Evolutionary conservation across 1,139 yeast species (phyloP).

Genomic region (Debaryomyces subglobosus): DNA sequence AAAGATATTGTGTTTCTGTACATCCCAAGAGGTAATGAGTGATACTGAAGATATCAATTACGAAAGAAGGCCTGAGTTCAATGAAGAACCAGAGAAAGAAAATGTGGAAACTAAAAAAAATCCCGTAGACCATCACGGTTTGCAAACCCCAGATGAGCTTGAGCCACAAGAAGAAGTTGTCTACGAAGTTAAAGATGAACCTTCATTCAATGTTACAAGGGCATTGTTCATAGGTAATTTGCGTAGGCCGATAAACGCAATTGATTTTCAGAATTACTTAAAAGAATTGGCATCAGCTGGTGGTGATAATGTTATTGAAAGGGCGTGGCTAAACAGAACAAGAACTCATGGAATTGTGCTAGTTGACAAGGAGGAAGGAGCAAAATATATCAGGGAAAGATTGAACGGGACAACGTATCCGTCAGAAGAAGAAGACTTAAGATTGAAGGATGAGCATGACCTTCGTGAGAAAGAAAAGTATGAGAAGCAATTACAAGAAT

Average conservation of each 20-base stretch:
- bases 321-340: slow-evolving; percentile 48
- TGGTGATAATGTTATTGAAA: slow-evolving; percentile 32
- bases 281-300: slow-evolving; percentile 29
- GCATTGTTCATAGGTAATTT: slow-evolving; percentile 49
- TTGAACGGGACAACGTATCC: slow-evolving; percentile 40
- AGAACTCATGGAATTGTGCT: slow-evolving; percentile 49
- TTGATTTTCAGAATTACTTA: slow-evolving; percentile 38
- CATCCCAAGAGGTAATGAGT: slow-evolving; percentile 17
- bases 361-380: slow-evolving; percentile 42
- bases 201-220: slow-evolving; percentile 41
- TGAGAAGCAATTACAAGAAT: slow-evolving; percentile 23
- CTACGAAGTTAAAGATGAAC: slow-evolving; percentile 32
- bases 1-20: background rate
- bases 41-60: slow-evolving; percentile 21
- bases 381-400: slow-evolving; percentile 33
- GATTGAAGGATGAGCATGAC: slow-evolving; percentile 26
- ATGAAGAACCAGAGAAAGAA: slow-evolving; percentile 14
- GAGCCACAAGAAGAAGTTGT: slow-evolving; percentile 34
- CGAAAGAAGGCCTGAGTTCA: slow-evolving; percentile 15
- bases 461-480: slow-evolving; percentile 25
- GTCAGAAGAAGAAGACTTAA: slow-evolving; percentile 26
- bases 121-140: slow-evolving; percentile 29
- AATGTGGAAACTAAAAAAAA: slow-evolving; percentile 14
- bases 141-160: slow-evolving; percentile 21
- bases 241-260: slow-evolving; percentile 41